Evolutionary conservation across 2,329 filamentous ascomycete species (phyloP), one percentile per base, ranked within the genome.

Genomic region (Epichloe gansuensis): DNA sequence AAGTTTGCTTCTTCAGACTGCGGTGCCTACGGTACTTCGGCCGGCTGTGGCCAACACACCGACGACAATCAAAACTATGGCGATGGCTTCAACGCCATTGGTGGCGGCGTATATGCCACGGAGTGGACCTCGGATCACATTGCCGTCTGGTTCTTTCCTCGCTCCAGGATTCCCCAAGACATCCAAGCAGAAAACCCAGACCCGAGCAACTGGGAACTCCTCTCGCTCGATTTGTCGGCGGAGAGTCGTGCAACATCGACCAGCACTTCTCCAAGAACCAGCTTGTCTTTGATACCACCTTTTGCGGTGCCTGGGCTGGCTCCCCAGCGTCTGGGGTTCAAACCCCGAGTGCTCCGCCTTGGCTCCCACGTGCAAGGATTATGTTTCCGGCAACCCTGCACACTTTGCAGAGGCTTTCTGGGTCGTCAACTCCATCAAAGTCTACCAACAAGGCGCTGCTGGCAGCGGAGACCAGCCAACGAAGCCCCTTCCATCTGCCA

Each of bases 261-360:
- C 58, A 69, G 1, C 77, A 84, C 67, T 94, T 96, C 72, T 72
- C 72, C 55, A 69, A 85, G 55, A 78, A 95, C 71, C 79, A 84
- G 60, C 82, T 96, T 57, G 79, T 91, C 57, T 83, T 93, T 67
- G 82, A 91, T 69, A 93, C 83, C 1, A 86, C 86, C 5, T 88
- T 95, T 66, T 96, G 91, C 67, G 91, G 91, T 21, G 80, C 85
- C 63, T 95, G 90, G 90, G 90, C 90, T 7, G 88, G 88, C 25
- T 65, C 72, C 43, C 59, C 13, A 53, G 57, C 4, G 80, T 83
- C 37, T 95, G 86, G 84, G 61, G 63, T 48, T 62, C 66, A 35
- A 75, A 82, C 55, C 56, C 68, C 4, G 75, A 77, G 44, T 91
- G 86, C 66, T 69, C 75, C 1, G 69, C 75, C 42, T 73, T 80